A percentile compares a stretch with the other conserved stretches of the same genome.
phyloP scores from a whole-genome alignment of 495 filamentous ascomycete genomes.

The Penicillium lagena region DNA sequence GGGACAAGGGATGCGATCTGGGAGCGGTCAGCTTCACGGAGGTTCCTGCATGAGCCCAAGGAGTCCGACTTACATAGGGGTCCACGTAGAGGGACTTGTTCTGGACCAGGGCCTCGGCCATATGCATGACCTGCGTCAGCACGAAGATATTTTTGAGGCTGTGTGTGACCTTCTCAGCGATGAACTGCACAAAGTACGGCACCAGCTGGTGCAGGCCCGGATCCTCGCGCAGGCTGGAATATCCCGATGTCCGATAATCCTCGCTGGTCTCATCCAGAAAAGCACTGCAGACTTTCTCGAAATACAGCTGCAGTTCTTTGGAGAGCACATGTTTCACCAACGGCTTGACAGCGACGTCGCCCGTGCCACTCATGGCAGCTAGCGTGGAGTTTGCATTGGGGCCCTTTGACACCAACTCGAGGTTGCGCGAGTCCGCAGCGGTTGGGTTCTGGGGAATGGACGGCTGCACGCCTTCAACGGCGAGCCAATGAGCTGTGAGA shows the following conservation, averaged over 20 bases:
- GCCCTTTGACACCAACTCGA: conserved; percentile 83
- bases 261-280: conserved; percentile 80
- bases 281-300: conserved; percentile 83
- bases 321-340: conserved; percentile 91
- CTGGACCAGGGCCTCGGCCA: conserved; percentile 73
- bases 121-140: conserved; percentile 82
- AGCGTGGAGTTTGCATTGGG: conserved; percentile 76
- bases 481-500: conserved; percentile 79
- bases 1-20: conserved; percentile 73
- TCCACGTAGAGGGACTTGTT: conserved; percentile 80
- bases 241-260: conserved; percentile 75
- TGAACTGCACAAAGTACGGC: conserved; percentile 93
- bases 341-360: conserved; percentile 77
- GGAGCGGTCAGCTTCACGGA: conserved; percentile 6
- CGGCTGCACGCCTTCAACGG: conserved; percentile 92
- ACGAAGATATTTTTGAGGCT: conserved; percentile 79
- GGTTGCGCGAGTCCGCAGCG: conserved; percentile 67
- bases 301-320: conserved; percentile 95
- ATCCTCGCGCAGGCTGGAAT: conserved; percentile 75
- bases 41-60: neutral
- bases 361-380: conserved; percentile 73
- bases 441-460: conserved; percentile 95
- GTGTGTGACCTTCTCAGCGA: conserved; percentile 91
- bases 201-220: conserved; percentile 91
- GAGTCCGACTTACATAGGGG: conserved; percentile 60